Percentiles rank a stretch among this genome's conserved stretches.
Conservation (phyloP, 2,329 filamentous ascomycete species). For the Colletotrichum agaves region DNA sequence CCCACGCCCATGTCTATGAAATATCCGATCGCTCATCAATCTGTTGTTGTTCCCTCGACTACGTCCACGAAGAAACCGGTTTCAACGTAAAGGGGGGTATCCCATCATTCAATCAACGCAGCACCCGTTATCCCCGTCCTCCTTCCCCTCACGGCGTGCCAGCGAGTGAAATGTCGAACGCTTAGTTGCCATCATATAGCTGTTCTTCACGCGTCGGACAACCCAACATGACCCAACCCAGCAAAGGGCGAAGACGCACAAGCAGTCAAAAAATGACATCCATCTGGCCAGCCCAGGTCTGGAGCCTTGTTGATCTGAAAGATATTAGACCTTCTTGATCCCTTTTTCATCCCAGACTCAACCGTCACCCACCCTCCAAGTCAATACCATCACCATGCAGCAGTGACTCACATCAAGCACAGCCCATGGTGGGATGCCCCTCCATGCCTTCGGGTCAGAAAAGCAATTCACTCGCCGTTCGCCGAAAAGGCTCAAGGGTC, state of each 20-base stretch:
- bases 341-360: slow-evolving; percentile 23
- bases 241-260: background rate
- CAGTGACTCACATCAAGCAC: slow-evolving; percentile 36
- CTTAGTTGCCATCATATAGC: background rate
- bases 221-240: background rate
- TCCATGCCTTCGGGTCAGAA: slow-evolving; percentile 29
- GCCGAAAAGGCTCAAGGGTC: slow-evolving; percentile 14
- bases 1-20: slow-evolving; percentile 12
- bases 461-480: slow-evolving; percentile 23
- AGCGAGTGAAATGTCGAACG: slow-evolving; percentile 17
- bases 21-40: slow-evolving; percentile 28
- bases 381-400: slow-evolving; percentile 9
- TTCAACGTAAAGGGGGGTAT: slow-evolving; percentile 20
- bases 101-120: slow-evolving; percentile 20
- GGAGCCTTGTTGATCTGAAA: background rate
- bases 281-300: background rate
- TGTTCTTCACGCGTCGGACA: slow-evolving; percentile 10
- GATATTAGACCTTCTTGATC: background rate
- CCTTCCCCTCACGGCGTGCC: slow-evolving; percentile 1
- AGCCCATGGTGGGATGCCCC: slow-evolving; percentile 18
- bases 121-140: slow-evolving; percentile 18
- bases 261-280: background rate
- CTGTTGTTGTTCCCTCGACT: slow-evolving; percentile 21
- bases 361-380: slow-evolving; percentile 21
- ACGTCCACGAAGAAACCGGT: slow-evolving; percentile 24